Evolutionary conservation across 2,329 filamentous ascomycete species (phyloP).

Genomic region (Monilinia vaccinii-corymbosi): DNA sequence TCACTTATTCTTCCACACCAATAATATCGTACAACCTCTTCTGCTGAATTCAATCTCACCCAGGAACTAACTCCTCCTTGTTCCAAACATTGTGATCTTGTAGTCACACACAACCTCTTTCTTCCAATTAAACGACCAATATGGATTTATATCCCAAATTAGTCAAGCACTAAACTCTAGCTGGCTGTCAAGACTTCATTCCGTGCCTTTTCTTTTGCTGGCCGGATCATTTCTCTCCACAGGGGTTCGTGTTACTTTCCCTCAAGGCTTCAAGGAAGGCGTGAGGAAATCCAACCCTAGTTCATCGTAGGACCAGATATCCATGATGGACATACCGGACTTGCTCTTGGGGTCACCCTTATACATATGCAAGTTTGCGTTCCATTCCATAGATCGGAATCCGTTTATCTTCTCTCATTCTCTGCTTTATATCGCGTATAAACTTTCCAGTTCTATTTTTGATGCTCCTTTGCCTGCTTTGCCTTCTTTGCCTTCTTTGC

Average conservation of each 20-base stretch:
- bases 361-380: constrained; percentile 7
- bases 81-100: background rate
- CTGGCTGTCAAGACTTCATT: background rate
- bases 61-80: background rate
- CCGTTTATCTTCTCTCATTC: background rate
- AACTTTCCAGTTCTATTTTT: constrained; percentile 2
- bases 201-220: background rate
- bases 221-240: background rate
- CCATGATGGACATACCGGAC: background rate
- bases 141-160: background rate
- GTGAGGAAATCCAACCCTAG: background rate
- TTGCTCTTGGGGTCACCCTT: constrained; percentile 1
- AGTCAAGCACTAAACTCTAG: background rate
- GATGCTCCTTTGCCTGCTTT: constrained; percentile 1
- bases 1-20: background rate
- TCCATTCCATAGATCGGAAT: background rate
- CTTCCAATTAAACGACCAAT: background rate
- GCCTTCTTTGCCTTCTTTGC: too few species aligned
- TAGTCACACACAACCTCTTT: background rate
- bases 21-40: background rate
- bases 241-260: background rate
- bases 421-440: background rate
- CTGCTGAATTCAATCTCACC: background rate
- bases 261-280: constrained; percentile 5
- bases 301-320: background rate